Base-by-base conservation (phyloP, 1,284 basidiomycete genomes). In the Puccinia novopanici region DNA sequence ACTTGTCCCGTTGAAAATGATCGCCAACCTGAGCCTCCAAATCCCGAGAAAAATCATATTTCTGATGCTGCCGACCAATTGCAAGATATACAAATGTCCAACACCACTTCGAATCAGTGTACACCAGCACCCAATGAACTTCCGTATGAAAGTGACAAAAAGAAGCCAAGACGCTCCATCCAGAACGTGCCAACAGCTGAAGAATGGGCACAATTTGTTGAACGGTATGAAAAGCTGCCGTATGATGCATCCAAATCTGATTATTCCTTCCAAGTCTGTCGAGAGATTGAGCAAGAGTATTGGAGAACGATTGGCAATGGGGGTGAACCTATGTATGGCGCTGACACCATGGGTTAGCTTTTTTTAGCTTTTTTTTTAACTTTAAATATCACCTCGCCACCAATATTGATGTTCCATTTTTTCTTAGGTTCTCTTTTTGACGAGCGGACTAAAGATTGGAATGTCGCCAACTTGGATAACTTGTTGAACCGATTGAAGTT, bases 251-350 rank as follows among this genome's bases (percentile, higher is more conserved):
- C 87, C 0, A 85, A 90, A 0, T 87, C 88, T 19, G 94, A 96
- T 85, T 98, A 94, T 83, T 94, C 92, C 0, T 88, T 89, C 2
- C 92, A 94, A 82, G 92, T 93, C 77, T 98, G 95, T 86, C 89
- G 90, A 82, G 91, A 92, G 82, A 89, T 99, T 40, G 96, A 98
- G 87, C 89, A 93, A 67, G 90, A 92, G 82, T 98, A 92, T 86
- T 99, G 97, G 96, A 89, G 94, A 80, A 93, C 92, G 82, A 91
- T 93, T 86, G 92, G 93, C 17, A 87, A 97, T 30, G 93, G 94
- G 10, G 92, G 91, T 83, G 89, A 94, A 89, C 95, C 75, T 92
- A 95, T 87, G 95, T 99, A 99, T 86, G 96, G 96, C 48, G 96
- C 97, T 6, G 96, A 99, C 86, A 92, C 94, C 82, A 90, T 92